Evolutionary conservation across 108 stramenopile species (phyloP).

Genomic region (Cyclostephanos tholiformis): DNA sequence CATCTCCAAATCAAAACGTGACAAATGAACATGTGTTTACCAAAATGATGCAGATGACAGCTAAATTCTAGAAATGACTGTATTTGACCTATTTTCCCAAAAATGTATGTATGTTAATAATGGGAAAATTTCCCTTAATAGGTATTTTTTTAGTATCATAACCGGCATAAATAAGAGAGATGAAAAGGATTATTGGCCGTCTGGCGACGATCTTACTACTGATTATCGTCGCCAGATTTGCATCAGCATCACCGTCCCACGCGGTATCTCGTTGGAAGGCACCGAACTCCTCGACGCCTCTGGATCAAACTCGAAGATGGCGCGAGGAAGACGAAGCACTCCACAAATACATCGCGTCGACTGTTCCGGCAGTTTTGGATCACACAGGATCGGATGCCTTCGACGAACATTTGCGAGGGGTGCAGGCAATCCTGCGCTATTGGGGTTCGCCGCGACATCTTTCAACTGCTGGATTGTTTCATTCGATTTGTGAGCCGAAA

Average conservation of each 20-base stretch:
- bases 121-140: too few relatives aligned
- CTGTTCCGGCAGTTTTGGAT: constrained; percentile 68
- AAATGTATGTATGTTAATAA: too few relatives aligned
- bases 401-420: constrained; percentile 73
- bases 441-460: constrained; percentile 65
- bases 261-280: constrained; percentile 55
- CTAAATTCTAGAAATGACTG: too few relatives aligned
- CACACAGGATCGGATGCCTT: constrained; percentile 73
- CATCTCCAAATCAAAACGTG: too few relatives aligned
- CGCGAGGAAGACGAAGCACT: constrained; percentile 47
- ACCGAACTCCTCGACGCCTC: constrained; percentile 54
- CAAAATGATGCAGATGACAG: too few relatives aligned
- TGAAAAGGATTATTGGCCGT: too few relatives aligned
- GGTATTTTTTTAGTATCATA: too few relatives aligned
- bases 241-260: constrained; percentile 11
- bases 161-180: too few relatives aligned
- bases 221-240: not conserved
- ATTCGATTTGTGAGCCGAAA: constrained; percentile 59
- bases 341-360: constrained; percentile 53
- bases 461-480: constrained; percentile 72
- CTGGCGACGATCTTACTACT: not conserved
- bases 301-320: constrained; percentile 43
- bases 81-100: too few relatives aligned
- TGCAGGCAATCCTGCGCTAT: constrained; percentile 63
- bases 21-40: too few relatives aligned